phyloP scores from a whole-genome alignment of 225 moss, liverwort and hornwort species.

The Ulota crispa region DNA sequence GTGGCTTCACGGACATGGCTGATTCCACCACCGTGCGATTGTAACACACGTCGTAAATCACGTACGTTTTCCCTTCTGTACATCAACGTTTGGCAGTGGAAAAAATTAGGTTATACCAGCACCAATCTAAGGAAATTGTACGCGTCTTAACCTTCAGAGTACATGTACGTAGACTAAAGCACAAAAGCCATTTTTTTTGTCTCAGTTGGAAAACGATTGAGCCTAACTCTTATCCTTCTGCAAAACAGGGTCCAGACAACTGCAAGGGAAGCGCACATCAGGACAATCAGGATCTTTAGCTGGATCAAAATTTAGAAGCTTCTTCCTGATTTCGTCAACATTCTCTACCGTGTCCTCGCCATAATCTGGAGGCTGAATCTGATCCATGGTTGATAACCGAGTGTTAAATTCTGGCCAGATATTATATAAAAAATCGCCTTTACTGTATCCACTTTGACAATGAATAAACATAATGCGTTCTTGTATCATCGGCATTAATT shows the following conservation, averaged over 20 bases:
- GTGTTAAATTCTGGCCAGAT: not conserved
- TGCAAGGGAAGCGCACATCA: conserved; percentile 72
- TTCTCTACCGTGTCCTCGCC: conserved; percentile 41
- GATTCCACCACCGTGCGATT: conserved; percentile 62
- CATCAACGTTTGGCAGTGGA: conserved; percentile 1
- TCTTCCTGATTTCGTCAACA: conserved; percentile 47
- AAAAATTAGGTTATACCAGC: not conserved
- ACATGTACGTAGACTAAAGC: not conserved
- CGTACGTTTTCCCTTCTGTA: conserved; percentile 52
- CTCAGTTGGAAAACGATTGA: conserved; percentile 1
- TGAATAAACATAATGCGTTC: not conserved
- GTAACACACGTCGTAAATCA: conserved; percentile 65
- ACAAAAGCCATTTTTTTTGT: not conserved
- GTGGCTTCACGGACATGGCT: conserved; percentile 58
- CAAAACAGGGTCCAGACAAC: conserved; percentile 61
- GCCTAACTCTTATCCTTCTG: conserved; percentile 59
- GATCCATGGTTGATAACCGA: conserved; percentile 1
- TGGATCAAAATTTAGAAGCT: conserved; percentile 30
- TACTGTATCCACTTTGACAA: not conserved
- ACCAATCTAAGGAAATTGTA: not conserved
- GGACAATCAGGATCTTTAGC: conserved; percentile 37
- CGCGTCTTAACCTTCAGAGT: not conserved
- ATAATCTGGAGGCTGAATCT: conserved; percentile 58
- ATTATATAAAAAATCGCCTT: not conserved
- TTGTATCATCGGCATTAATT: not conserved